Evolutionary conservation across 108 stramenopile species (phyloP), one percentile per base, ranked within the genome.

Genomic region (Schizochytrium sp.): DNA sequence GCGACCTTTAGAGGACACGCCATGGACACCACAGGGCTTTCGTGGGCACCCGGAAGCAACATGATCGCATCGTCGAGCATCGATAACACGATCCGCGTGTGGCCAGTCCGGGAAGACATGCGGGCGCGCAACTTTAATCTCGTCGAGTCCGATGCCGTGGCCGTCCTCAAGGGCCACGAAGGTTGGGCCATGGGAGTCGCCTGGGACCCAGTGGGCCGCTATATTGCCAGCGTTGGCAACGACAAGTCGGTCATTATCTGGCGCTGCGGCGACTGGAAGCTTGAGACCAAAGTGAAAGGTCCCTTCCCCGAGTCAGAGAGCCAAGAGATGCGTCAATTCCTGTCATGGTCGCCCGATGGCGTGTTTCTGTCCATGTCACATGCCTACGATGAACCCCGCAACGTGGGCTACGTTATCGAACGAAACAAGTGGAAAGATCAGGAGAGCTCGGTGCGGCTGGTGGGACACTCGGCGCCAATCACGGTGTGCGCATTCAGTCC

Each of bases 151-250:
- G 76, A 83, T 6, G 8, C 48, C 45, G 28, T 47, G 45, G 76
- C 76, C 6, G 51, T 53, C 16, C 76, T 83, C 48, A 83, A 83
- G 48, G 76, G 76, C 25, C 76, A 83, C 23, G n/a, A 47, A 6
- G 76, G 76, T 12, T 83, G 76, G 76, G 76, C 51, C 12, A 83
- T 53, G 51, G 76, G 76, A 14, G 76, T 83, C n/a, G 76, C 76
- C 3, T 83, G 76, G 76, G 76, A 83, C 51, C 76, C 76, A 12
- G 76, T 83, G 51, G 76, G 76, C 43, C 45, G 76, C 48, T 83
- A 83, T 4, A 47, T 83, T 53, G 76, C 76, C 10, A 83, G 76
- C 51, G 45, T 53, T 1, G 45, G 48, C 45, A 53, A 83, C 51
- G 63, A 69, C 41, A 83, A 83, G 18, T 1, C 12, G 12, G 76